phyloP scores from a whole-genome alignment of 768 basidiomycete genomes.

The Leccinum truebloodii region DNA sequence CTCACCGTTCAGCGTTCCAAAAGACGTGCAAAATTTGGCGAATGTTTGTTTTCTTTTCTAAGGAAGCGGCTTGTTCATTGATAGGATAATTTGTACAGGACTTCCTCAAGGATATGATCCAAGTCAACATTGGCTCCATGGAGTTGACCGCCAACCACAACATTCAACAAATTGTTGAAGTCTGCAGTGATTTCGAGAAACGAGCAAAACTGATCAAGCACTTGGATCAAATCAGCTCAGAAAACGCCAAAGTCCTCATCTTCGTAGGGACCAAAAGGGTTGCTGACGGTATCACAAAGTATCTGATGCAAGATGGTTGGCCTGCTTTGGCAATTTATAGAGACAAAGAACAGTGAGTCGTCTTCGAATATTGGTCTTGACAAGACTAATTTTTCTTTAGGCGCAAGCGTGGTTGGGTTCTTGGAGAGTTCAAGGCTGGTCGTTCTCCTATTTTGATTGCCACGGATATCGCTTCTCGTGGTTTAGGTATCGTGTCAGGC shows the following conservation, averaged over 20 bases:
- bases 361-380: background rate
- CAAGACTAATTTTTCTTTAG: slow-evolving; percentile 37
- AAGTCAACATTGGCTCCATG: slow-evolving; percentile 99
- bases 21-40: slow-evolving; percentile 97
- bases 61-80: background rate
- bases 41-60: slow-evolving; percentile 48
- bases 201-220: slow-evolving; percentile 95
- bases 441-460: slow-evolving; percentile 97
- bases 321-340: slow-evolving; percentile 99
- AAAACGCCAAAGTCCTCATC: slow-evolving; percentile 98
- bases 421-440: slow-evolving; percentile 97
- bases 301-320: slow-evolving; percentile 97
- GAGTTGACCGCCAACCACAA: slow-evolving; percentile 98
- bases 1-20: too few species aligned
- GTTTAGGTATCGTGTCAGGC: slow-evolving; percentile 70
- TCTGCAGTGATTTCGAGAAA: slow-evolving; percentile 98
- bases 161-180: slow-evolving; percentile 93
- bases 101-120: slow-evolving; percentile 94
- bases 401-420: slow-evolving; percentile 98
- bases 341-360: slow-evolving; percentile 93
- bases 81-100: slow-evolving; percentile 52
- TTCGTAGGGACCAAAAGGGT: slow-evolving; percentile 98
- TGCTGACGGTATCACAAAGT: slow-evolving; percentile 98
- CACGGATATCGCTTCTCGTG: slow-evolving; percentile 99
- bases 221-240: slow-evolving; percentile 92